These are phyloP conservation scores for Sporobolomyces phaffii DNA, from an alignment of 768 basidiomycete species.

Conservation along the genomic window DNA sequence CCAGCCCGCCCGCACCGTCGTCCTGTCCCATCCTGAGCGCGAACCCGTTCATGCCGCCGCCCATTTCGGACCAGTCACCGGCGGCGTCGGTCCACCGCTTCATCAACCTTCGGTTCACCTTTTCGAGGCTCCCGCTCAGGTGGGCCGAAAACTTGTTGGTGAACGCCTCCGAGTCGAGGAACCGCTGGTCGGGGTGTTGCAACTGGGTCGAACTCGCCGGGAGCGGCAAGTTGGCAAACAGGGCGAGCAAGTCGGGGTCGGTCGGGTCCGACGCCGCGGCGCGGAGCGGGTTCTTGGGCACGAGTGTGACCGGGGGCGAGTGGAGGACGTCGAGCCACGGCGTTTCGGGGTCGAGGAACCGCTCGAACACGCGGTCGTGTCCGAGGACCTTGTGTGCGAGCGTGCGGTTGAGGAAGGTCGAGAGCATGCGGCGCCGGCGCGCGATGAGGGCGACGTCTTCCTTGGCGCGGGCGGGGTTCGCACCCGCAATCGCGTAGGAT, in stretches of 20 bases:
- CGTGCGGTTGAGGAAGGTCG: conserved; percentile 86
- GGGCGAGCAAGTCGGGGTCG: conserved; percentile 57
- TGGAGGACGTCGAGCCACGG: conserved; percentile 94
- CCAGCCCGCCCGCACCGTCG: conserved; percentile 54
- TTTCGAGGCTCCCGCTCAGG: conserved; percentile 87
- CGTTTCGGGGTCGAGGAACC: conserved; percentile 90
- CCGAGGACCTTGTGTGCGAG: conserved; percentile 89
- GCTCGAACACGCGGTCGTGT: conserved; percentile 90
- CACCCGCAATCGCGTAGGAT: conserved; percentile 95
- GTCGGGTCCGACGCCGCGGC: conserved; percentile 93
- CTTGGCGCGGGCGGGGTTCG: conserved; percentile 65
- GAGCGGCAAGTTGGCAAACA: conserved; percentile 77
- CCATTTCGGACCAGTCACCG: conserved; percentile 42
- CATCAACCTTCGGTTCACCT: conserved; percentile 80
- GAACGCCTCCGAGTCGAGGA: conserved; percentile 90
- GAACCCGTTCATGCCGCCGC: conserved; percentile 42
- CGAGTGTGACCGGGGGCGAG: conserved; percentile 78
- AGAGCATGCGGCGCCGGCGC: conserved; percentile 84
- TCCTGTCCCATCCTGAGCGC: conserved; percentile 67
- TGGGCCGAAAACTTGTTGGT: conserved; percentile 93
- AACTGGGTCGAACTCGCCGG: conserved; percentile 67
- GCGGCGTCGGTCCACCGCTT: conserved; percentile 84
- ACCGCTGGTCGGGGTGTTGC: conserved; percentile 88
- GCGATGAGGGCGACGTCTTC: conserved; percentile 90
- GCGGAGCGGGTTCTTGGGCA: conserved; percentile 93